Conservation (phyloP, 176 grass and related monocot species). For the Aegilops tauschii region DNA sequence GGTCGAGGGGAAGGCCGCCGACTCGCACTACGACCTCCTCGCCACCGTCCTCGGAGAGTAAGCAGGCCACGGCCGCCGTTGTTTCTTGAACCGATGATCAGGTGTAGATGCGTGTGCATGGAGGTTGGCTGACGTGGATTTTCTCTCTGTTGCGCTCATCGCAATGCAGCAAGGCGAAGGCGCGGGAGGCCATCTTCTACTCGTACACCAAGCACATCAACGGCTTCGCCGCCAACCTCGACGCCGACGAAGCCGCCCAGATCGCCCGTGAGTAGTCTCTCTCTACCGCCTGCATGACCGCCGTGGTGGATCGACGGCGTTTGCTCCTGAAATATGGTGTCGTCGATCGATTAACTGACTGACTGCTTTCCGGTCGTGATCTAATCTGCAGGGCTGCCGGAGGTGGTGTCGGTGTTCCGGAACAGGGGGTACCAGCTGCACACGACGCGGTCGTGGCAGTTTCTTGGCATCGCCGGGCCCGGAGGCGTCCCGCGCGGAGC, state of each 20-base stretch:
- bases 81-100: not conserved
- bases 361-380: not conserved
- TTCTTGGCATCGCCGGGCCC: constrained; percentile 65
- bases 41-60: constrained; percentile 79
- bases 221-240: constrained; percentile 86
- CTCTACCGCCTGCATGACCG: not conserved
- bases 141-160: not conserved
- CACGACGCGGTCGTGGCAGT: constrained; percentile 93
- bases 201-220: constrained; percentile 96
- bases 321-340: not conserved
- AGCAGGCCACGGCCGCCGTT: not conserved
- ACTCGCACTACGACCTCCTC: constrained; percentile 67
- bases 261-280: constrained; percentile 55
- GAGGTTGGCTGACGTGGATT: not conserved
- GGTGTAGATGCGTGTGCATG: too few species aligned
- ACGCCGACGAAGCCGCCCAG: constrained; percentile 46
- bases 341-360: not conserved
- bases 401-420: constrained; percentile 79
- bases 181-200: constrained; percentile 91
- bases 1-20: constrained; percentile 29
- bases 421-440: constrained; percentile 69
- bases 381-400: constrained; percentile 39
- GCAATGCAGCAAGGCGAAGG: constrained; percentile 72
- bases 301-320: not conserved
- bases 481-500: constrained; percentile 31